Evolutionary conservation across 306 rosid species (phyloP), one percentile per base, ranked within the genome.

Genomic region (Quillaja saponaria): DNA sequence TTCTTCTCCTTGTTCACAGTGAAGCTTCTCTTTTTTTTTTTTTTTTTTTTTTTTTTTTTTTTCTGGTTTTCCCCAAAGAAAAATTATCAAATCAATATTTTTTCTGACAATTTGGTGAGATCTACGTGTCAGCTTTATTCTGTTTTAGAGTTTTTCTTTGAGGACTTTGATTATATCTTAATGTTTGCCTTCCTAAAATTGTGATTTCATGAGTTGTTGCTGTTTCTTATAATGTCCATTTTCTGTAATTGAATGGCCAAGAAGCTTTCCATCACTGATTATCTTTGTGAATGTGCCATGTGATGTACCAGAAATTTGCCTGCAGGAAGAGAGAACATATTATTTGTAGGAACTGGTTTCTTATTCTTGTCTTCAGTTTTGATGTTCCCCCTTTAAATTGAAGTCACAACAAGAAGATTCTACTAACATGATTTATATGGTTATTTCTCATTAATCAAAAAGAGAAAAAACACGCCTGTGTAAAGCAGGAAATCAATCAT

Each of bases 141-240:
- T 25, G 3, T 1, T 25, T 25, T 25, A 25, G 4, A 25, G 31
- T 25, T 25, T 25, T 1, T 25, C 31, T 25, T 25, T 25, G 3
- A 25, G 31, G 31, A 4, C 31, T 25, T 25, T 49, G 50, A 55
- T n/a, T n/a, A n/a, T 25, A 25, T 25, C 4, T 4, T 25, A 25
- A 25, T 25, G 31, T 25, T 25, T 25, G 31, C 62, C 51, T 62
- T 61, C 66, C 62, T 54, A 46, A 65, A 41, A 40, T 20, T 71
- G 28, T 48, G 25, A 17, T 11, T 50, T 68, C 15, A 20, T 3
- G 44, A 52, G 50, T 35, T 25, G 31, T 25, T 25, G 31, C 31
- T 25, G 31, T 2, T 4, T 25, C 4, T 25, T 19, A 58, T 17
- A 53, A 65, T 40, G 47, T 61, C n/a, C 25, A 13, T 48, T 39